phyloP scores from a whole-genome alignment of 2,329 filamentous ascomycete species.

The Botryosphaeria agaves region DNA sequence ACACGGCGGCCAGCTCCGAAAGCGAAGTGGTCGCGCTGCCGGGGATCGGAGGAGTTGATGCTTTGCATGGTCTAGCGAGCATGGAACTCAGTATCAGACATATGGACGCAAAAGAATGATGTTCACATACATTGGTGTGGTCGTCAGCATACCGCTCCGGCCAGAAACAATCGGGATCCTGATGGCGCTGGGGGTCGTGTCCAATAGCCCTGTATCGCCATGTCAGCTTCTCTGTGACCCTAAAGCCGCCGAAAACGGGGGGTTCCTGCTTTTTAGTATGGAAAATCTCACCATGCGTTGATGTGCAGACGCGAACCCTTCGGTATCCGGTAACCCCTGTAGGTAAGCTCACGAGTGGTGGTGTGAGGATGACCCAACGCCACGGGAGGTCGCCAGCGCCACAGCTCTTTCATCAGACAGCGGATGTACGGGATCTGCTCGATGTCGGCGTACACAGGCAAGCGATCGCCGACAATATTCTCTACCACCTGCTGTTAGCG shows the following conservation, averaged over 20 bases:
- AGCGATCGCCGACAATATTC: not conserved
- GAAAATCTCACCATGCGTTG: not conserved
- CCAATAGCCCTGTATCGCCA: not conserved
- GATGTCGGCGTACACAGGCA: not conserved
- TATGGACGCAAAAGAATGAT: not conserved
- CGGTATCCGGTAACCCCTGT: not conserved
- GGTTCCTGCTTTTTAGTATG: not conserved
- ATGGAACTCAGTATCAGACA: not conserved
- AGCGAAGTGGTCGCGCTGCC: constrained; percentile 2
- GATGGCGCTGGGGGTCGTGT: constrained; percentile 1
- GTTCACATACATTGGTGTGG: not conserved
- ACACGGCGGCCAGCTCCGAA: constrained; percentile 2
- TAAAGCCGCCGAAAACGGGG: not conserved
- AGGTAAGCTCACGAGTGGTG: constrained; percentile 1
- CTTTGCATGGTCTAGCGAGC: not conserved
- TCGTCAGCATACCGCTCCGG: not conserved
- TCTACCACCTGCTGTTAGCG: not conserved
- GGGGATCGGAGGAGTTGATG: not conserved
- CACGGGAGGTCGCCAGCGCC: not conserved
- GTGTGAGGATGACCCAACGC: constrained; percentile 1
- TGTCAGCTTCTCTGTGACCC: not conserved
- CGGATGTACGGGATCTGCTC: not conserved
- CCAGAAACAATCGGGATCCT: constrained; percentile 1
- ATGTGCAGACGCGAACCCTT: constrained; percentile 1
- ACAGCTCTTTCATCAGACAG: constrained; percentile 1